phyloP scores from a whole-genome alignment of 2,329 filamentous ascomycete genomes.

The Elsinoe necatrix region DNA sequence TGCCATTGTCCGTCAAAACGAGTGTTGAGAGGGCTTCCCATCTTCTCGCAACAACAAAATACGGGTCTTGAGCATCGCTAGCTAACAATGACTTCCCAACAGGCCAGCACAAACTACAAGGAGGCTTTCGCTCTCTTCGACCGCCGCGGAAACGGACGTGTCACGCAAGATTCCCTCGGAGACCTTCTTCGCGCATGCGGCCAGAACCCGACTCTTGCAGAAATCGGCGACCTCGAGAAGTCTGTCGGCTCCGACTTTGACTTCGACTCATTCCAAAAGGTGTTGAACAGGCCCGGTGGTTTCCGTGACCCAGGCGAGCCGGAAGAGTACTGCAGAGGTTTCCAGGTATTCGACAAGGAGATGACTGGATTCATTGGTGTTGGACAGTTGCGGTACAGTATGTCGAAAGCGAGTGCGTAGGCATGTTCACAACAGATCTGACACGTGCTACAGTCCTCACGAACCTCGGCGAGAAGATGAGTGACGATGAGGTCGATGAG shows the following conservation, averaged over 20 bases:
- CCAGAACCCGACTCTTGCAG: slow-evolving; percentile 90
- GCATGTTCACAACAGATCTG: neutral
- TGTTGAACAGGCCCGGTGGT: slow-evolving; percentile 93
- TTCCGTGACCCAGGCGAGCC: slow-evolving; percentile 98
- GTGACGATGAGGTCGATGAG: slow-evolving; percentile 96
- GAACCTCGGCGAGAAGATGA: slow-evolving; percentile 98
- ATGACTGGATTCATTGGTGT: slow-evolving; percentile 97
- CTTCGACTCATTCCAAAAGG: slow-evolving; percentile 93
- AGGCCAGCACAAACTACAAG: slow-evolving; percentile 95
- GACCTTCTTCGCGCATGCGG: slow-evolving; percentile 94
- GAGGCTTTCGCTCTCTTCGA: slow-evolving; percentile 99
- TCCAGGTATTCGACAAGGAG: slow-evolving; percentile 99
- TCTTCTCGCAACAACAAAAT: neutral
- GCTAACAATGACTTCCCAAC: slow-evolving; percentile 22
- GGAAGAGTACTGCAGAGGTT: slow-evolving; percentile 95
- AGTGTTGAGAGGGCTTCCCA: neutral
- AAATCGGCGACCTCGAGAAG: slow-evolving; percentile 90
- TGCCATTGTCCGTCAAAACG: neutral
- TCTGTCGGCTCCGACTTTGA: slow-evolving; percentile 87
- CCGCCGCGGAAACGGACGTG: slow-evolving; percentile 94
- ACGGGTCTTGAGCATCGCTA: neutral
- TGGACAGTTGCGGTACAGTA: slow-evolving; percentile 86
- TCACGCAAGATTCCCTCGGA: slow-evolving; percentile 75
- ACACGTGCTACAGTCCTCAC: slow-evolving; percentile 60
- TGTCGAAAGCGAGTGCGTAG: slow-evolving; percentile 19